phyloP scores from a whole-genome alignment of 371 early-diverging fungal genomes.

The Choanephora cucurbitarum region DNA sequence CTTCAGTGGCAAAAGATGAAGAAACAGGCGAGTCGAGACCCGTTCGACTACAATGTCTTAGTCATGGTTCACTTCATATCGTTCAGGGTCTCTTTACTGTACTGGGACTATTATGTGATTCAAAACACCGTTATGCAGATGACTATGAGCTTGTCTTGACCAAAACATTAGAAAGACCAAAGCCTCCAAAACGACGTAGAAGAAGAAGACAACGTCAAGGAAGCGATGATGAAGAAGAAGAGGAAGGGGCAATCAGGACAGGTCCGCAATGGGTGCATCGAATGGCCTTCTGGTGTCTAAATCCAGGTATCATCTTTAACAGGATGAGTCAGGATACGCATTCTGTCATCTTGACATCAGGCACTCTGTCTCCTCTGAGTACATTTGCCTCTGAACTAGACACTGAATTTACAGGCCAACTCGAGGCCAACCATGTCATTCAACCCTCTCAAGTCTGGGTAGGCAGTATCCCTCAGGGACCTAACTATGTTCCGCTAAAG shows the following conservation, averaged over 20 bases:
- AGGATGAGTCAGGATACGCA: constrained; percentile 48
- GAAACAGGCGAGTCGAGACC: neutral
- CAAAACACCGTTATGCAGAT: constrained; percentile 26
- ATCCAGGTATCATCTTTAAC: constrained; percentile 65
- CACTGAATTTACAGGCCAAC: constrained; percentile 41
- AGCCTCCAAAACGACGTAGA: neutral
- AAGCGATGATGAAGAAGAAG: constrained; percentile 2
- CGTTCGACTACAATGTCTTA: constrained; percentile 11
- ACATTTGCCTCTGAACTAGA: constrained; percentile 75
- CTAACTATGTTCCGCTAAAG: constrained; percentile 37
- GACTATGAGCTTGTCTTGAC: constrained; percentile 53
- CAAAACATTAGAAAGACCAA: constrained; percentile 17
- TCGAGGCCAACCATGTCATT: constrained; percentile 66
- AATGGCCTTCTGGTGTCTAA: constrained; percentile 48
- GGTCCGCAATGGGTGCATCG: constrained; percentile 21
- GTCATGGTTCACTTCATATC: constrained; percentile 8
- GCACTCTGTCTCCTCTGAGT: constrained; percentile 79
- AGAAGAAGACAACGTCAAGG: neutral
- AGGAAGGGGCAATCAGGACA: neutral
- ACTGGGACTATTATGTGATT: constrained; percentile 34
- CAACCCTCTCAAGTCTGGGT: constrained; percentile 56
- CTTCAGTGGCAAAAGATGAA: neutral
- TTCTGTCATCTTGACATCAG: constrained; percentile 83
- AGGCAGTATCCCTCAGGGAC: constrained; percentile 48
- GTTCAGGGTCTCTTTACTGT: constrained; percentile 37